Percentiles rank a stretch among this genome's conserved stretches.
Conservation (phyloP, 306 rosid species). For the Glycine latifolia region DNA sequence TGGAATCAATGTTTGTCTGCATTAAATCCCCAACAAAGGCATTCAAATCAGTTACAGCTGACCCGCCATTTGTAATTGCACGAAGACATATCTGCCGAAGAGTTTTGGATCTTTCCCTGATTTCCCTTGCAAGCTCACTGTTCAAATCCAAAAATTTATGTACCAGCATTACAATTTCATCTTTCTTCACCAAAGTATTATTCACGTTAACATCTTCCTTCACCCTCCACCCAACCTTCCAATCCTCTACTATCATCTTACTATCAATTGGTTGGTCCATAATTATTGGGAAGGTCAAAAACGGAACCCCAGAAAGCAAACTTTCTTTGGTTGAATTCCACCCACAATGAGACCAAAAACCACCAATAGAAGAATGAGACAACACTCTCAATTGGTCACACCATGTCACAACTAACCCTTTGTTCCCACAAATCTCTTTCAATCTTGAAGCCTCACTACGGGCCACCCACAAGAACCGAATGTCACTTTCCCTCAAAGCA, state of each 20-base stretch:
- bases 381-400: constrained; percentile 66
- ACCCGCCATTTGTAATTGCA: constrained; percentile 56
- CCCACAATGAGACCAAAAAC: constrained; percentile 66
- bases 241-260: constrained; percentile 57
- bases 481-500: constrained; percentile 44
- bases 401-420: constrained; percentile 54
- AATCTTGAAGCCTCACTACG: constrained; percentile 44
- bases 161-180: constrained; percentile 45
- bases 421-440: constrained; percentile 40
- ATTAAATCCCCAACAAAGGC: constrained; percentile 44
- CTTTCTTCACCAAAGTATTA: constrained; percentile 39
- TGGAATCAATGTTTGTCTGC: not conserved
- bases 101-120: constrained; percentile 38
- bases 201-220: not conserved
- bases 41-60: constrained; percentile 44
- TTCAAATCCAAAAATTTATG: constrained; percentile 47
- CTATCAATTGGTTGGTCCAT: constrained; percentile 55
- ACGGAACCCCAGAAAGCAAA: constrained; percentile 52
- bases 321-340: constrained; percentile 67
- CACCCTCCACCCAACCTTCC: constrained; percentile 57
- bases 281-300: constrained; percentile 51
- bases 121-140: constrained; percentile 2
- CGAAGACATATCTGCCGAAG: constrained; percentile 21
- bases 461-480: constrained; percentile 45
- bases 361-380: constrained; percentile 53